Conservation (phyloP, 139 green algal species). For the Picochlorum sp. region DNA sequence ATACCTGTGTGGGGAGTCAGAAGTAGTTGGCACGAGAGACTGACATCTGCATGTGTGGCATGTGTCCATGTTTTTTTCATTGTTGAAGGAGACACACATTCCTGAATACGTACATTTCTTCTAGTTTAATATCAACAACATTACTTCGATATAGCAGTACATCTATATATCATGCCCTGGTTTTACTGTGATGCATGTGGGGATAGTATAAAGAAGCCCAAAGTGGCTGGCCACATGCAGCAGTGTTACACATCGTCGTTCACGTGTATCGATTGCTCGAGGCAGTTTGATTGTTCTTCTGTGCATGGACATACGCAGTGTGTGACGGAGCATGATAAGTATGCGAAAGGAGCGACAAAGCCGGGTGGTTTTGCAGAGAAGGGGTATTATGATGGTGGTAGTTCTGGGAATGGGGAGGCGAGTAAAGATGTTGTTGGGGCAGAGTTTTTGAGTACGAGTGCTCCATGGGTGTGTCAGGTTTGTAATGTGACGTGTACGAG, state of each 20-base stretch:
- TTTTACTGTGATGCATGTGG: slow-evolving; percentile 87
- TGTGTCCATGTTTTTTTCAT: too few relatives aligned
- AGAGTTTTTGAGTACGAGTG: slow-evolving; percentile 54
- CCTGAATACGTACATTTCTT: too few relatives aligned
- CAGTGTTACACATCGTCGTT: slow-evolving; percentile 54
- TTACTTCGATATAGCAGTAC: too few relatives aligned
- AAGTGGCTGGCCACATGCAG: slow-evolving; percentile 57
- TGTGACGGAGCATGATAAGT: slow-evolving; percentile 92
- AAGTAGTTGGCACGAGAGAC: too few relatives aligned
- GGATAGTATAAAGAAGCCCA: slow-evolving; percentile 90
- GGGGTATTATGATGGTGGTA: slow-evolving; percentile 30
- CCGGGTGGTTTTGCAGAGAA: slow-evolving; percentile 69
- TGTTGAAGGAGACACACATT: too few relatives aligned
- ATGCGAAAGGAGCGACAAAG: slow-evolving; percentile 81
- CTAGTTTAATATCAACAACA: not conserved
- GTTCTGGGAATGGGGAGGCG: not conserved
- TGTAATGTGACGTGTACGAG: slow-evolving; percentile 88
- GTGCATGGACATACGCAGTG: slow-evolving; percentile 64
- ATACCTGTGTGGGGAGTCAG: too few relatives aligned
- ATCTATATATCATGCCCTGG: slow-evolving; percentile 51
- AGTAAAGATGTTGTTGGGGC: slow-evolving; percentile 34
- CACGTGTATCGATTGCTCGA: slow-evolving; percentile 81
- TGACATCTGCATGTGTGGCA: too few relatives aligned
- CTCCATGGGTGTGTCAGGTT: slow-evolving; percentile 72
- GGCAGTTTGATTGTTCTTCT: slow-evolving; percentile 53